Conservation (phyloP, 1,284 basidiomycete species). For the Malassezia restricta region DNA sequence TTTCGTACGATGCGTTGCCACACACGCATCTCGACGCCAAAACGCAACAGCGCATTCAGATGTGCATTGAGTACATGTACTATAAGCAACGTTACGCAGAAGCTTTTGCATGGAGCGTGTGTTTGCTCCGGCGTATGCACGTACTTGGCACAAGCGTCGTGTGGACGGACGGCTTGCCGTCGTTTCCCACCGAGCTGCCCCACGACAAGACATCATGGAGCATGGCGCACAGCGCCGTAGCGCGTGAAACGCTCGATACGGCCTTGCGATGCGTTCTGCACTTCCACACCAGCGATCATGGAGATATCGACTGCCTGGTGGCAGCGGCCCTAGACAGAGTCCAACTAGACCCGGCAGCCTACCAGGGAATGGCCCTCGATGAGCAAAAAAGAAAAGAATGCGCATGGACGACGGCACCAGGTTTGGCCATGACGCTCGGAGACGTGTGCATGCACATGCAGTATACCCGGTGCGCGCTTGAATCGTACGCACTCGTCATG, state of each 20-base stretch:
- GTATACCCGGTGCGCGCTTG: not conserved
- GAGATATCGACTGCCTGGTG: not conserved
- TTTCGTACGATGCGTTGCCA: not conserved
- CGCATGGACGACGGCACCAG: conserved; percentile 9
- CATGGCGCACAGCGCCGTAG: not conserved
- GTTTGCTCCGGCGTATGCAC: conserved; percentile 1
- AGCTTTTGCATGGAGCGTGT: conserved; percentile 4
- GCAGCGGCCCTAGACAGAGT: conserved; percentile 3
- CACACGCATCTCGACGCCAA: not conserved
- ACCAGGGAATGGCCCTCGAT: not conserved
- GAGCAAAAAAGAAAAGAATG: not conserved
- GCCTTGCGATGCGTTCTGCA: conserved; percentile 8
- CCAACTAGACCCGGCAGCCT: not conserved
- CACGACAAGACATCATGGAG: not conserved
- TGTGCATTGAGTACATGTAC: conserved; percentile 2
- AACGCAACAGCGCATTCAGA: conserved; percentile 3
- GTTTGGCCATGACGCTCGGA: conserved; percentile 7
- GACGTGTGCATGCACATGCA: conserved; percentile 4
- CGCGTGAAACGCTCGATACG: conserved; percentile 8
- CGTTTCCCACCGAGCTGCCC: not conserved
- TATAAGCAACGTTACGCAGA: not conserved
- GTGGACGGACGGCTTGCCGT: not conserved
- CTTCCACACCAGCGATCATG: not conserved
- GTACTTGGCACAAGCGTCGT: not conserved
- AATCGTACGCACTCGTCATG: conserved; percentile 7